These are phyloP conservation scores for Yamadazyma oceani DNA, from an alignment of 1,139 yeast species.

Conservation along the genomic window DNA sequence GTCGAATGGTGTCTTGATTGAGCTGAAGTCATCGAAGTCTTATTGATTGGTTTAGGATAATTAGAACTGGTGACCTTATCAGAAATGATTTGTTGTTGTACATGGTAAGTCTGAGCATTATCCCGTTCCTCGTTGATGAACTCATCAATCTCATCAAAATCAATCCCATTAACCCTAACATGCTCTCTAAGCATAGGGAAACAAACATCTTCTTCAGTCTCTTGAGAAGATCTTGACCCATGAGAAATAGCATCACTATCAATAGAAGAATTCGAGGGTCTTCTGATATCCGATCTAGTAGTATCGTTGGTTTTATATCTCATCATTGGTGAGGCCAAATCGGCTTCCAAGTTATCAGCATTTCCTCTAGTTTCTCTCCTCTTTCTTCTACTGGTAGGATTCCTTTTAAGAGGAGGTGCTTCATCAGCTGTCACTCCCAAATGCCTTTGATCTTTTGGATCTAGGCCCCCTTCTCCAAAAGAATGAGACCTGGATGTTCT, in stretches of 20 bases:
- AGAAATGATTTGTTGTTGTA: slow-evolving; percentile 33
- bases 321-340: slow-evolving; percentile 33
- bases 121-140: slow-evolving; percentile 58
- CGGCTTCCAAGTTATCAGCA: slow-evolving; percentile 25
- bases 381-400: slow-evolving; percentile 10
- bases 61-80: slow-evolving; percentile 13
- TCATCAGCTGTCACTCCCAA: slow-evolving; percentile 10
- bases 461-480: slow-evolving; percentile 22
- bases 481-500: slow-evolving; percentile 34
- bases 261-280: slow-evolving; percentile 38
- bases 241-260: slow-evolving; percentile 72
- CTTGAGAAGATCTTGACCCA: slow-evolving; percentile 72
- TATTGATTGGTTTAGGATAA: not conserved
- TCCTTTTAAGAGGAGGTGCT: slow-evolving; percentile 5
- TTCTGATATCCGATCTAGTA: slow-evolving; percentile 24
- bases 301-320: slow-evolving; percentile 37
- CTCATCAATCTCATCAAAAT: slow-evolving; percentile 77
- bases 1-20: slow-evolving; percentile 17
- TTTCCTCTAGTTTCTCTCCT: slow-evolving; percentile 19
- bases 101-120: slow-evolving; percentile 23
- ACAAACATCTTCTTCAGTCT: slow-evolving; percentile 96
- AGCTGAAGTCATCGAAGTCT: slow-evolving; percentile 13
- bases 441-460: slow-evolving; percentile 19
- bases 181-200: slow-evolving; percentile 86
- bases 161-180: slow-evolving; percentile 68